Percentiles rank a stretch among this genome's conserved stretches.
These are phyloP conservation scores for Ogataea pini DNA, from an alignment of 805 yeast genomes.

Conservation along the genomic window DNA sequence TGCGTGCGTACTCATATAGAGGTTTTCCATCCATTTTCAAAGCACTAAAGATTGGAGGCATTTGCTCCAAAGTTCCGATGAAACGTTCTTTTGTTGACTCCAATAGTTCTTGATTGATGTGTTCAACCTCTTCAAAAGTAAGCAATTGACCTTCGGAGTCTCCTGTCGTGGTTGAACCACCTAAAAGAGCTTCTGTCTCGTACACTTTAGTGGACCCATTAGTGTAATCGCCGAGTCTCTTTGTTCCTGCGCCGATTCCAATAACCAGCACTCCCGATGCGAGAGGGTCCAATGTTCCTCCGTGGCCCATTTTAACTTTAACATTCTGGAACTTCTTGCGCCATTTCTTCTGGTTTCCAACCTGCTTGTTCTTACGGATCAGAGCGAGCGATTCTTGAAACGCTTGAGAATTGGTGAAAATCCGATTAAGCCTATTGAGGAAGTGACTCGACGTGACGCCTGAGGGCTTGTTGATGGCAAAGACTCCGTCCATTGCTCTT, in stretches of 20 bases:
- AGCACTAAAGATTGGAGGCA: conserved; percentile 95
- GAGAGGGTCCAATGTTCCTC: conserved; percentile 94
- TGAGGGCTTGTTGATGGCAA: conserved; percentile 87
- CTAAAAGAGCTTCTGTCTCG: conserved; percentile 81
- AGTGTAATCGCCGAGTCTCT: conserved; percentile 68
- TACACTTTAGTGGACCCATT: conserved; percentile 77
- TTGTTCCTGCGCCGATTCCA: conserved; percentile 94
- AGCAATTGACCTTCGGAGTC: conserved; percentile 87
- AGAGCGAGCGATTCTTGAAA: conserved; percentile 56
- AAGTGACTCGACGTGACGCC: conserved; percentile 82
- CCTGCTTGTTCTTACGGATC: conserved; percentile 48
- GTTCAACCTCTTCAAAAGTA: conserved; percentile 54
- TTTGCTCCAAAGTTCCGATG: conserved; percentile 78
- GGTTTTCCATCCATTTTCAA: conserved; percentile 93
- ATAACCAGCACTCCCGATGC: conserved; percentile 94
- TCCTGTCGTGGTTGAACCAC: conserved; percentile 90
- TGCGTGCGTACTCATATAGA: conserved; percentile 89
- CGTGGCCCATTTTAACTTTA: conserved; percentile 92
- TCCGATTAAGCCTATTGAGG: conserved; percentile 61
- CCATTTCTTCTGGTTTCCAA: conserved; percentile 45
- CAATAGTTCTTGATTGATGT: conserved; percentile 56
- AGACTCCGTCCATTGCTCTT: conserved; percentile 79
- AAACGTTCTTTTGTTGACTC: conserved; percentile 58
- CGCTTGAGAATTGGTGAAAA: conserved; percentile 58
- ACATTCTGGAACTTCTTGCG: conserved; percentile 52